Percentiles rank a stretch among this genome's conserved stretches.
Evolutionary conservation across 331 rosid genomes (phyloP).

Genomic region (Pyracantha coccinea): DNA sequence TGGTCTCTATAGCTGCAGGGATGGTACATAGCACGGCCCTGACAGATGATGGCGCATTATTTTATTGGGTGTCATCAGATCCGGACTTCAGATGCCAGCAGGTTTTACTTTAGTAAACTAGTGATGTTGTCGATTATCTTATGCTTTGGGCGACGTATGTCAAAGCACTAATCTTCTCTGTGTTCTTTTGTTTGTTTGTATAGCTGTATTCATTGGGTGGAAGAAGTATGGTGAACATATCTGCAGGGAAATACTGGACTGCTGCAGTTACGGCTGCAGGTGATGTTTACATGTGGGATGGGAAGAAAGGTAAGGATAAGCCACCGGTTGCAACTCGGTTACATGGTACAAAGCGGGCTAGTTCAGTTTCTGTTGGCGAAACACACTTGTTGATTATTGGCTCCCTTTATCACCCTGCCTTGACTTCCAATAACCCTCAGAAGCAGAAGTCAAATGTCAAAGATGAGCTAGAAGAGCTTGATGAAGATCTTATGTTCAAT

Average conservation of each 20-base stretch:
- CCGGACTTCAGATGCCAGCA: constrained; percentile 86
- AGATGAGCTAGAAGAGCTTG: constrained; percentile 48
- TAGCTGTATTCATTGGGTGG: constrained; percentile 71
- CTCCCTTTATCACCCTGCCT: constrained; percentile 77
- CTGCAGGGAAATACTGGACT: constrained; percentile 93
- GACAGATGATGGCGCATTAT: constrained; percentile 84
- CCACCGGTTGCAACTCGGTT: constrained; percentile 63
- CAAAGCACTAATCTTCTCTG: background rate
- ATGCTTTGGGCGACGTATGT: background rate
- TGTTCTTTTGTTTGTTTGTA: background rate
- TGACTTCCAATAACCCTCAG: constrained; percentile 37
- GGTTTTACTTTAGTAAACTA: constrained; percentile 31
- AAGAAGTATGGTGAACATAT: constrained; percentile 56
- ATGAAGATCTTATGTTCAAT: constrained; percentile 57
- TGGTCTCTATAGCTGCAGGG: constrained; percentile 75
- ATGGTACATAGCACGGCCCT: constrained; percentile 80
- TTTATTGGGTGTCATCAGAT: constrained; percentile 90
- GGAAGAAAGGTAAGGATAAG: constrained; percentile 77
- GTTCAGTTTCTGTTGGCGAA: constrained; percentile 91
- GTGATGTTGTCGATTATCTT: background rate
- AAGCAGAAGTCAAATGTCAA: constrained; percentile 26
- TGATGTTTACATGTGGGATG: constrained; percentile 92
- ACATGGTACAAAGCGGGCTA: constrained; percentile 79
- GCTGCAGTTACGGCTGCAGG: constrained; percentile 84
- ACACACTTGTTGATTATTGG: constrained; percentile 73